Conservation (phyloP, 75 land plant species). For the Cupressus sempervirens region DNA sequence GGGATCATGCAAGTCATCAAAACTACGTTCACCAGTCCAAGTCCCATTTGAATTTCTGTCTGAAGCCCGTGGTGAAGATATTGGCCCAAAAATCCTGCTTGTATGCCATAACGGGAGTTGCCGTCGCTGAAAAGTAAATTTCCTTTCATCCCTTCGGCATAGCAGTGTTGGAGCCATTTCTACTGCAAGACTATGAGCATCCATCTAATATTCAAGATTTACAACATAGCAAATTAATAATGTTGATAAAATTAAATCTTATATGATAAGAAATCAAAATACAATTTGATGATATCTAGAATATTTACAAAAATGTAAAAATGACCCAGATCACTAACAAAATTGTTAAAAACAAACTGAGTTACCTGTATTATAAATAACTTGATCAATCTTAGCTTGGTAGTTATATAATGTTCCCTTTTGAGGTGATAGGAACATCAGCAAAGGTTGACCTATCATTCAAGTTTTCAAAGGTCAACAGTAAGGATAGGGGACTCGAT, state of each 20-base stretch:
- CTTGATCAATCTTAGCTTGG: neutral
- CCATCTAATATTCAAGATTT: slow-evolving; percentile 52
- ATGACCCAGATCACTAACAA: neutral
- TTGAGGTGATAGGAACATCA: too few relatives aligned
- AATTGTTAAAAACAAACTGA: neutral
- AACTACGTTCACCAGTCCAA: slow-evolving; percentile 13
- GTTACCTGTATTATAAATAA: neutral
- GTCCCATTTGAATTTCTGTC: slow-evolving; percentile 10
- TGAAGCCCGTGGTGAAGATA: slow-evolving; percentile 11
- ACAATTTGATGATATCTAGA: neutral
- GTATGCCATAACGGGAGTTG: slow-evolving; percentile 10
- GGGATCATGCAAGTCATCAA: slow-evolving; percentile 21
- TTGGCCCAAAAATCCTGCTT: slow-evolving; percentile 5
- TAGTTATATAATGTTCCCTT: too few relatives aligned
- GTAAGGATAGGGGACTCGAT: too few relatives aligned
- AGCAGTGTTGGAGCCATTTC: slow-evolving; percentile 70
- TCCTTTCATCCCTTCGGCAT: slow-evolving; percentile 46
- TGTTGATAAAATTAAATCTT: too few relatives aligned
- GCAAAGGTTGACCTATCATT: too few relatives aligned
- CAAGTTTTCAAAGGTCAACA: too few relatives aligned
- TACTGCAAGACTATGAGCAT: slow-evolving; percentile 63
- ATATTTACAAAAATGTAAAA: neutral
- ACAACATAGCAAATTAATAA: neutral
- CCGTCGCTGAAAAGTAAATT: slow-evolving; percentile 18
- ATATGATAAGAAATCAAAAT: neutral